Base-by-base conservation (phyloP, 352 stramenopile genomes). In the Globisporangium viniferum region DNA sequence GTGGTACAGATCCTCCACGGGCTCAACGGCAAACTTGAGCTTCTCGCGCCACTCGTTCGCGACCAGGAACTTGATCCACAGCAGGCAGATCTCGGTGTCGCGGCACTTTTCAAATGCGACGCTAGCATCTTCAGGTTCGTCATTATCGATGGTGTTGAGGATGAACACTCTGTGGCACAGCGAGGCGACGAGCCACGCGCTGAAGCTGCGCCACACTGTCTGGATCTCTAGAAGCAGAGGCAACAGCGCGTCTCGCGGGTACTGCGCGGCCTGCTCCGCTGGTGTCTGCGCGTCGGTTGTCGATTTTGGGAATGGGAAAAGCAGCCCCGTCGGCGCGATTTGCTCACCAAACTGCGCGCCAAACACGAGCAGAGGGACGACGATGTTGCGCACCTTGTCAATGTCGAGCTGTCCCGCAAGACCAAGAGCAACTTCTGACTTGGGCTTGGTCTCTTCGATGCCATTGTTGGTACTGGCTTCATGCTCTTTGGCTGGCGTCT, bases 41-140 rank as follows among this genome's bases (percentile, higher is more conserved):
- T 72, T 74, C 51, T 90, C 81, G 15, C 85, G 81, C 76, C 85
- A 92, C 35, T 88, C 80, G 64, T 89, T 89, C 55, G 79, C 81
- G 24, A 84, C 67, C 65, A 92, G 70, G 22, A 86, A 78, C 51
- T 89, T 82, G 67, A 90, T 83, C 83, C 82, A 92, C 20, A 76
- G 68, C 12, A 92, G 48, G 18, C 68, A 62, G 33, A 82, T 61
- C 29, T 84, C 79, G 7, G 82, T 55, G 46, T 86, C 78, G 20
- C 51, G 66, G 4, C 48, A 55, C 27, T 48, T 70, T 22, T 14
- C 46, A 9, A 64, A 12, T 18, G 62, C 12, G 36, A 15, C 0
- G 4, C 20, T 53, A 49, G 56, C 31, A n/a, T n/a, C 58, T 35
- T 49, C 36, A 14, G 8, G 69, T 53, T 33, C 69, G 2, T 27